Conservation (phyloP, 2,329 filamentous ascomycete species). For the Pseudocercospora macadamiae region DNA sequence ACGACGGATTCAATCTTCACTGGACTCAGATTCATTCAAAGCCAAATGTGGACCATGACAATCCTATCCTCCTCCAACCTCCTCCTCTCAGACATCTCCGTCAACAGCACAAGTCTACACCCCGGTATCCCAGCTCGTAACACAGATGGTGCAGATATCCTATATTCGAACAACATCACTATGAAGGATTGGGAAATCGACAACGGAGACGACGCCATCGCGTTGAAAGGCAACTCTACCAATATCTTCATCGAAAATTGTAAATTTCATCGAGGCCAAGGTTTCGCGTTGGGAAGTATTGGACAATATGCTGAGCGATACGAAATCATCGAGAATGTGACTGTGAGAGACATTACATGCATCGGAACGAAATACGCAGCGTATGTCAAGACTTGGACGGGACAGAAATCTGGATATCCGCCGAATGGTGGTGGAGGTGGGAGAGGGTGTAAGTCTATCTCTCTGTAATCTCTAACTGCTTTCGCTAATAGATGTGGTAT, state of each 20-base stretch:
- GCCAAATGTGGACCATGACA: slow-evolving; percentile 57
- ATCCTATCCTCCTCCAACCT: slow-evolving; percentile 53
- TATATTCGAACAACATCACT: slow-evolving; percentile 53
- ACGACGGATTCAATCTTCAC: slow-evolving; percentile 53
- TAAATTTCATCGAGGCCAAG: slow-evolving; percentile 52
- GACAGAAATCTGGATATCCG: slow-evolving; percentile 50
- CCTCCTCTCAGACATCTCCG: not conserved
- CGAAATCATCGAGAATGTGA: slow-evolving; percentile 56
- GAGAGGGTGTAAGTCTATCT: slow-evolving; percentile 43
- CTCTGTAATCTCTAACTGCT: not conserved
- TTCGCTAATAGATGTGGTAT: too few species aligned
- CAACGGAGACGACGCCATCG: slow-evolving; percentile 59
- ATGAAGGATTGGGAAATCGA: slow-evolving; percentile 54
- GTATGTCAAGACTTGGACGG: slow-evolving; percentile 61
- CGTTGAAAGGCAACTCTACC: slow-evolving; percentile 51
- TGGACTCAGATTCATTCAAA: slow-evolving; percentile 57
- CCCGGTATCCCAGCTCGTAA: not conserved
- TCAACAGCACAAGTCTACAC: slow-evolving; percentile 42
- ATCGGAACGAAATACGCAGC: slow-evolving; percentile 21
- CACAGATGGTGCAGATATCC: not conserved
- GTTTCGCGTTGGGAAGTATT: slow-evolving; percentile 54
- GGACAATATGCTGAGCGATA: slow-evolving; percentile 31
- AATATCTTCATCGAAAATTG: slow-evolving; percentile 56
- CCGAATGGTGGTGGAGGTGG: slow-evolving; percentile 64
- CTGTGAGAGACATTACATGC: slow-evolving; percentile 48